Evolutionary conservation across 2,329 filamentous ascomycete species (phyloP).

Genomic region (Calonectria multiphialidica): DNA sequence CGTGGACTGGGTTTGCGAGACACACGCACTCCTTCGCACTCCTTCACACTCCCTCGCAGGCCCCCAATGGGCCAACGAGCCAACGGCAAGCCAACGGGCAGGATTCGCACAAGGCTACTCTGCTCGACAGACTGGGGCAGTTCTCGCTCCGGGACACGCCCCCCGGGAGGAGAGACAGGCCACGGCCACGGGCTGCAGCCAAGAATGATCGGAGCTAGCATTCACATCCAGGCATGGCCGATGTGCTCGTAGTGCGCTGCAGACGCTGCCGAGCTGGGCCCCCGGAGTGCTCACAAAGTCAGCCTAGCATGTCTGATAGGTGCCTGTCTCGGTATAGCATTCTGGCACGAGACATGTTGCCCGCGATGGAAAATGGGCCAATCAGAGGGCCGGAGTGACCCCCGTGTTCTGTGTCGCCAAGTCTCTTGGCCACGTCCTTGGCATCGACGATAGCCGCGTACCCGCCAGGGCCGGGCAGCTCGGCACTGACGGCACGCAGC

Average conservation of each 20-base stretch:
- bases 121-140: background rate
- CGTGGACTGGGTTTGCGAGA: background rate
- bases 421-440: slow-evolving; percentile 35
- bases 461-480: slow-evolving; percentile 1
- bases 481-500: slow-evolving; percentile 23
- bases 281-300: background rate
- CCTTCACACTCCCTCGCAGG: background rate
- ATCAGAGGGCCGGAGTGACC: slow-evolving; percentile 26
- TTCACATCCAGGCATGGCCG: background rate
- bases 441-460: slow-evolving; percentile 26
- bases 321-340: slow-evolving; percentile 32
- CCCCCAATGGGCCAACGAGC: no score
- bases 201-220: background rate
- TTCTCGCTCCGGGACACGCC: background rate
- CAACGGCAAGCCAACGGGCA: no score
- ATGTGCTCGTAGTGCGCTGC: background rate
- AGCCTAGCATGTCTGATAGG: background rate
- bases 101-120: background rate
- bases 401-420: slow-evolving; percentile 38
- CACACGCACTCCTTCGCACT: background rate
- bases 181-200: background rate
- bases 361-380: slow-evolving; percentile 20
- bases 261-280: background rate
- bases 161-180: background rate
- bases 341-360: slow-evolving; percentile 31